Evolutionary conservation across 2,329 filamentous ascomycete genomes (phyloP), one percentile per base, ranked within the genome.

Genomic region (Gnomoniopsis smithogilvyi): DNA sequence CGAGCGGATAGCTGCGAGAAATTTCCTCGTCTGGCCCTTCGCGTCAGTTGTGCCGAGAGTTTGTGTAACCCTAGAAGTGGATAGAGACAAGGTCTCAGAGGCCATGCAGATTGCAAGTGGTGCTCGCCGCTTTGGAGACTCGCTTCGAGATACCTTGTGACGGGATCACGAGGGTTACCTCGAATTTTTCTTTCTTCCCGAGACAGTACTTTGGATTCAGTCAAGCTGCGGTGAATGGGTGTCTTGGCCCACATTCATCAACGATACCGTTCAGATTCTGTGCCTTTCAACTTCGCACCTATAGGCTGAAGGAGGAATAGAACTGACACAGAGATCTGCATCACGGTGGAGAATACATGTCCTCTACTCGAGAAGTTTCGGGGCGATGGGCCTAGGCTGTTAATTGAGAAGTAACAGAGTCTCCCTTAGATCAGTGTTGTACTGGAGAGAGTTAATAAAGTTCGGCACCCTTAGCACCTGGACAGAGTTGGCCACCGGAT

Each of bases 401-500:
- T 14, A 6, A 65, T 76, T 6, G 51, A 63, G 1, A 63, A 68
- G 52, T 34, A 73, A 51, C 67, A 56, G 36, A 61, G 68, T 14
- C 6, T 72, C 0, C 76, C 78, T 34, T 36, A 51, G 67, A 7
- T 52, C 58, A 14, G n/a, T 38, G 11, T 71, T 66, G 0, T 59
- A 55, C 6, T 33, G 51, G 0, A 72, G 64, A 49, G 74, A 68
- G 2, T 24, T 64, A 3, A 61, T 64, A 3, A 61, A 47, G 2
- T 65, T 65, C 2, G 75, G 74, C 0, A 75, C 0, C 66, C 67
- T 22, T 61, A 67, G 56, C 70, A 79, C 64, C 61, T 79, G 47
- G 72, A 80, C 64, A 69, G 73, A 60, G 68, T 79, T n/a, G 74
- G 78, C 26, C 73, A 72, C 67, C 74, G n/a, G 77, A 76, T 67